phyloP scores from a whole-genome alignment of 2,329 filamentous ascomycete genomes.

The Fusarium buxicola region DNA sequence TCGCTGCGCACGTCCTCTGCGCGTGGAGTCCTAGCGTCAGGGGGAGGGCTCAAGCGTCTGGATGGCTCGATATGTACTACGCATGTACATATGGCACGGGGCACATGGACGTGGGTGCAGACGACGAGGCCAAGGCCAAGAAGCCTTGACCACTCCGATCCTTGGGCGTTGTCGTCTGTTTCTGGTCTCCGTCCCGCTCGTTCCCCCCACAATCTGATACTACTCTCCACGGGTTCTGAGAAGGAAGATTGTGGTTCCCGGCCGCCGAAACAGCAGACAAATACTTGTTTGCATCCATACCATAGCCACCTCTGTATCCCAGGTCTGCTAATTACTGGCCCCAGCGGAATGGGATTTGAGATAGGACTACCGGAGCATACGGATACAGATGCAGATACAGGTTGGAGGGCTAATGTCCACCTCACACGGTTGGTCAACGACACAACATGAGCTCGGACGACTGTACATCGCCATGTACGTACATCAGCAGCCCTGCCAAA shows the following conservation, averaged over 20 bases:
- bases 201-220: conserved; percentile 20
- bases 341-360: too few relatives aligned
- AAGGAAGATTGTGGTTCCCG: conserved; percentile 6
- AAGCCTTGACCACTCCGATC: conserved; percentile 11
- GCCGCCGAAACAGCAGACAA: conserved; percentile 4
- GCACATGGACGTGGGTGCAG: conserved; percentile 21
- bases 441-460: too few relatives aligned
- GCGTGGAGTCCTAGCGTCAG: conserved; percentile 33
- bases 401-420: neutral
- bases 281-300: too few relatives aligned
- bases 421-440: neutral
- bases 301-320: too few relatives aligned
- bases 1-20: conserved; percentile 21
- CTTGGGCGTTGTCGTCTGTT: neutral
- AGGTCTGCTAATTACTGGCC: too few relatives aligned
- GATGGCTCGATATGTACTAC: conserved; percentile 34
- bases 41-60: conserved; percentile 19
- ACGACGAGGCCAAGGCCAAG: conserved; percentile 11
- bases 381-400: neutral
- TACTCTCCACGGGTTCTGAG: conserved; percentile 12
- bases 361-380: neutral
- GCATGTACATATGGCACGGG: conserved; percentile 11
- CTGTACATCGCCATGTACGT: neutral
- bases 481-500: neutral
- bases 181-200: conserved; percentile 2